Base-by-base conservation (phyloP, 177 flowering plant species). In the Vitis hybrid region DNA sequence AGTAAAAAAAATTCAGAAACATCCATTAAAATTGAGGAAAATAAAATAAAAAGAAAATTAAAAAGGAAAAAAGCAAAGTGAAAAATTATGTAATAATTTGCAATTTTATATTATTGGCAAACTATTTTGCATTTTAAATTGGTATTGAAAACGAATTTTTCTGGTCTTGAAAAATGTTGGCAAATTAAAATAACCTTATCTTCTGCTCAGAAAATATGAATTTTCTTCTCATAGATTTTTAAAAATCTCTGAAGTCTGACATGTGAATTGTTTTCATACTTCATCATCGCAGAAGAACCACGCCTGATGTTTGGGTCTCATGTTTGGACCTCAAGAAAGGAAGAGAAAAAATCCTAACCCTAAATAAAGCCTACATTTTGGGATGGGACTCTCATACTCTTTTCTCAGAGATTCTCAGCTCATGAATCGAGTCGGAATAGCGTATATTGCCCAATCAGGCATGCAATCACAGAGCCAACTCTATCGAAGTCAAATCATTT, bases 221-320 rank as follows among this genome's bases (percentile, higher is more conserved):
- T 50, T 72, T 32, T 70, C 65, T 55, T 83, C 87, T 84, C 87
- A 84, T 71, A 1, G 85, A 82, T 75, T 69, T 67, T 52, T 10
- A 21, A 55, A 64, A 76, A 79, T 75, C 87, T 84, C 87, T 76
- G 83, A 84, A 84, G 87, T 84, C 87, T 84, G 87, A 84, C 87
- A 84, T 84, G 87, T 80, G 87, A 79, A 75, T 76, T 64, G 13
- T 19, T 50, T 72, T 74, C 81, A 82, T 72, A 71, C 74, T 67
- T 84, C 87, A 72, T 84, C 87, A 82, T 61, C 9, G 82, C 82
- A 78, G 73, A 72, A 75, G 7, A 40, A 5, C 45, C 45, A 40
- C 45, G 45, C 9, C 45, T 40, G 45, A 40, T 40, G 45, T 5
- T 34, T 34, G 45, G 7, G 5, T 34, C 45, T 23, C 45, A 34